These are phyloP conservation scores for Rachicladosporium sp. DNA, from an alignment of 2,329 filamentous ascomycete species.

Conservation along the genomic window DNA sequence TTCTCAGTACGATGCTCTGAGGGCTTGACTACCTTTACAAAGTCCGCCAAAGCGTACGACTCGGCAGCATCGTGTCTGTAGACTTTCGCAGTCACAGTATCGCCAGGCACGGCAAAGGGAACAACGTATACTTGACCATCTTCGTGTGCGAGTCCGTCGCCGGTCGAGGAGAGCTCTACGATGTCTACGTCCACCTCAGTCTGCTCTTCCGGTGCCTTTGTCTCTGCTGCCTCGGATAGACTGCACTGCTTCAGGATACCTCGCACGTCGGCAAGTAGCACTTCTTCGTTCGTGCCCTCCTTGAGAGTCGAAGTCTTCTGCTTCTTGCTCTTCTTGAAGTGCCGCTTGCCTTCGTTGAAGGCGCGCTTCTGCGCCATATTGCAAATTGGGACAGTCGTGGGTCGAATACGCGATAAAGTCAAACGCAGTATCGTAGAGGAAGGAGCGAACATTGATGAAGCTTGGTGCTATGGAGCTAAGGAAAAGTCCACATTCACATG, in stretches of 20 bases:
- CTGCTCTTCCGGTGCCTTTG: constrained; percentile 30
- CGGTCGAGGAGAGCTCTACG: constrained; percentile 72
- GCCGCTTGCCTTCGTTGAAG: constrained; percentile 26
- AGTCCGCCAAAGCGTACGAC: constrained; percentile 67
- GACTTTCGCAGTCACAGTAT: constrained; percentile 66
- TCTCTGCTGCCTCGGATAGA: constrained; percentile 7
- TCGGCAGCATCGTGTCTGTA: constrained; percentile 56
- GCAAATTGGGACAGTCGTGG: background rate
- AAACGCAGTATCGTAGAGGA: no score
- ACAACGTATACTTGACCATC: constrained; percentile 68
- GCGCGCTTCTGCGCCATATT: constrained; percentile 23
- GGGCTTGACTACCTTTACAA: constrained; percentile 62
- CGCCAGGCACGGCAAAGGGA: constrained; percentile 78
- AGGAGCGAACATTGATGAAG: no score
- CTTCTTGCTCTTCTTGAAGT: constrained; percentile 36
- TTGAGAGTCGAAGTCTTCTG: constrained; percentile 31
- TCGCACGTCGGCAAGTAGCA: constrained; percentile 34
- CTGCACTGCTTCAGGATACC: constrained; percentile 27
- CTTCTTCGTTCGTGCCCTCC: constrained; percentile 38
- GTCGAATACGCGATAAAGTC: background rate
- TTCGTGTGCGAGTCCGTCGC: constrained; percentile 71
- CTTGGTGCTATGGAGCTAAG: no score
- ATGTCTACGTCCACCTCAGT: constrained; percentile 75
- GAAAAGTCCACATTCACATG: no score
- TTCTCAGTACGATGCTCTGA: constrained; percentile 65